Percentiles rank a stretch among this genome's conserved stretches.
These are phyloP conservation scores for Kitagawia praeruptora DNA, from an alignment of 129 eudicot genomes.

Conservation along the genomic window DNA sequence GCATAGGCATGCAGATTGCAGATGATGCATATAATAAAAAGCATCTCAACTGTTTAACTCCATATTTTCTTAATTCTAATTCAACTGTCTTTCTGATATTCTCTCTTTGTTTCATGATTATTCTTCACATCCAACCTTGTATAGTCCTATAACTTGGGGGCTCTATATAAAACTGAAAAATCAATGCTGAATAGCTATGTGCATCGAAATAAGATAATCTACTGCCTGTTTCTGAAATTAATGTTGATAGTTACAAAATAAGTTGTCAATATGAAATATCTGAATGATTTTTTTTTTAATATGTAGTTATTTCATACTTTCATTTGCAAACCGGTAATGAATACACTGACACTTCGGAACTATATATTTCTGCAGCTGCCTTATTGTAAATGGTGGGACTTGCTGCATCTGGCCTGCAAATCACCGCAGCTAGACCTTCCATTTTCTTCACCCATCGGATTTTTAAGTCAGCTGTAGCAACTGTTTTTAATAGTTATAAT, in stretches of 20 bases:
- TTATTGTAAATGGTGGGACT: constrained; percentile 46
- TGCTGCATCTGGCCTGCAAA: constrained; percentile 56
- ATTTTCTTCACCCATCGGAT: constrained; percentile 37
- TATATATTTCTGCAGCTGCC: constrained; percentile 19
- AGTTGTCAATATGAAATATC: neutral
- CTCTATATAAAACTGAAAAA: neutral
- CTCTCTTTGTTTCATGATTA: neutral
- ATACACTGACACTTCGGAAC: neutral
- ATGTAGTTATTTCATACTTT: neutral
- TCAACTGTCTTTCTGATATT: neutral
- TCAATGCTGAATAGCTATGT: neutral
- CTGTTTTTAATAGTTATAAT: constrained; percentile 23
- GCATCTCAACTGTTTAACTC: neutral
- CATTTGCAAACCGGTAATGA: neutral
- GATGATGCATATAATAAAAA: neutral
- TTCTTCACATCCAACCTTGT: neutral
- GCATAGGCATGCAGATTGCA: neutral
- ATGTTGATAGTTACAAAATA: neutral
- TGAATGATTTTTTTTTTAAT: neutral
- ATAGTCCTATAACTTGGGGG: neutral
- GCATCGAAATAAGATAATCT: neutral
- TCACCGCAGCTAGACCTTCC: constrained; percentile 45
- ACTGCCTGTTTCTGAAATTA: neutral
- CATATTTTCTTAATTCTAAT: neutral
- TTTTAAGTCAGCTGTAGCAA: constrained; percentile 29